phyloP scores from a whole-genome alignment of 495 filamentous ascomycete species.

The Podospora appendiculata region DNA sequence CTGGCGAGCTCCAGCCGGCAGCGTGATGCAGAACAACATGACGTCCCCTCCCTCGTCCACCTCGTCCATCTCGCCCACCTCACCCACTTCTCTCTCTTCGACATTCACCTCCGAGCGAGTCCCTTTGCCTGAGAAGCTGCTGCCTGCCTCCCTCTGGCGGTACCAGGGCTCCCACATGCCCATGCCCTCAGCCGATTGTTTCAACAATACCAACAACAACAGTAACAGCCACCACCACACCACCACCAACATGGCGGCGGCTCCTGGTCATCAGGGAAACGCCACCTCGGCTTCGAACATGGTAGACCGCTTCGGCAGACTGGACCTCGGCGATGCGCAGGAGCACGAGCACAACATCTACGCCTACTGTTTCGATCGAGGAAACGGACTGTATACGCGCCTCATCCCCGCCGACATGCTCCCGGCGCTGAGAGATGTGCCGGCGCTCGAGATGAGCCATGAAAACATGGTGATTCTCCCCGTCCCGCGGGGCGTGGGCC shows the following conservation, averaged over 20 bases:
- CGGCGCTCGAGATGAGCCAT: slow-evolving; percentile 18
- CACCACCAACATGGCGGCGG: too few relatives aligned
- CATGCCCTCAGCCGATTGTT: too few relatives aligned
- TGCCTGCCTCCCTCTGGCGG: too few relatives aligned
- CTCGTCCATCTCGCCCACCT: background rate
- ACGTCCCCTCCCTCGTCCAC: background rate
- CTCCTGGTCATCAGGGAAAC: too few relatives aligned
- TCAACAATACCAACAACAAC: too few relatives aligned
- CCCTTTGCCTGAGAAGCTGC: too few relatives aligned
- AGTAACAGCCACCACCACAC: too few relatives aligned
- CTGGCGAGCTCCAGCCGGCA: background rate
- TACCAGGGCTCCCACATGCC: too few relatives aligned
- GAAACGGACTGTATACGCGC: slow-evolving; percentile 50
- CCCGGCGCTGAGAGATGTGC: slow-evolving; percentile 31
- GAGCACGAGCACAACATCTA: slow-evolving; percentile 9
- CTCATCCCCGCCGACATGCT: slow-evolving; percentile 61
- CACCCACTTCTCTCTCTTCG: background rate
- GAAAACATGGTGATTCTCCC: slow-evolving; percentile 35
- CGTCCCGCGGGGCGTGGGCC: slow-evolving; percentile 24
- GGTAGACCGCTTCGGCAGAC: background rate
- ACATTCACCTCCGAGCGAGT: too few relatives aligned
- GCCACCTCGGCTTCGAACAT: too few relatives aligned
- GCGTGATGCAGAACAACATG: background rate
- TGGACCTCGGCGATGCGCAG: background rate
- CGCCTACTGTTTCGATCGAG: slow-evolving; percentile 49